phyloP scores from a whole-genome alignment of 2,329 filamentous ascomycete species.

The Akanthomyces dipterigenus region DNA sequence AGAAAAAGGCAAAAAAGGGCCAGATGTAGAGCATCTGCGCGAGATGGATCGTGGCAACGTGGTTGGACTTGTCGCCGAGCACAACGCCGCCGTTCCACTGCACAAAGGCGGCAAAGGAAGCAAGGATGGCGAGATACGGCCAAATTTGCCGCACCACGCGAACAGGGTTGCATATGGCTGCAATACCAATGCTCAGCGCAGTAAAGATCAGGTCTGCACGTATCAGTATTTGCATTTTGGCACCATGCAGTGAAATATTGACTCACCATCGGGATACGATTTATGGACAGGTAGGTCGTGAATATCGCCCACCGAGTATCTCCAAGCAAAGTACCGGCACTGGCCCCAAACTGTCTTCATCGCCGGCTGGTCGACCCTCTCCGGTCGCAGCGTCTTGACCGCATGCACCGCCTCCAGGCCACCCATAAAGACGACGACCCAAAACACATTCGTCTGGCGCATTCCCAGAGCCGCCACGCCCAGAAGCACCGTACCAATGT shows the following conservation, averaged over 20 bases:
- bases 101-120: constrained; percentile 67
- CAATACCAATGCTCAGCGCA: constrained; percentile 57
- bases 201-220: constrained; percentile 46
- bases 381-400: constrained; percentile 37
- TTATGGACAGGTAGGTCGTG: constrained; percentile 46
- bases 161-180: constrained; percentile 43
- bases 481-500: constrained; percentile 41
- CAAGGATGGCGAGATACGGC: constrained; percentile 57
- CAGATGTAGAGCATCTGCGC: constrained; percentile 95
- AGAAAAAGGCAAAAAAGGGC: constrained; percentile 87
- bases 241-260: not conserved
- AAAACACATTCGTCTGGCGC: constrained; percentile 95
- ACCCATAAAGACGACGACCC: constrained; percentile 75
- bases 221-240: constrained; percentile 13
- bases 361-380: constrained; percentile 22
- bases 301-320: constrained; percentile 44
- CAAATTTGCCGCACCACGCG: constrained; percentile 42
- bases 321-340: constrained; percentile 32
- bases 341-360: constrained; percentile 28
- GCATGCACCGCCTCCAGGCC: constrained; percentile 49
- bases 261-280: constrained; percentile 45
- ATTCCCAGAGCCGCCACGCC: constrained; percentile 66
- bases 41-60: constrained; percentile 80
- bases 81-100: constrained; percentile 87
- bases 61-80: constrained; percentile 89